Evolutionary conservation across 2,329 filamentous ascomycete species (phyloP).

Genomic region (Fusarium pseudograminearum): DNA sequence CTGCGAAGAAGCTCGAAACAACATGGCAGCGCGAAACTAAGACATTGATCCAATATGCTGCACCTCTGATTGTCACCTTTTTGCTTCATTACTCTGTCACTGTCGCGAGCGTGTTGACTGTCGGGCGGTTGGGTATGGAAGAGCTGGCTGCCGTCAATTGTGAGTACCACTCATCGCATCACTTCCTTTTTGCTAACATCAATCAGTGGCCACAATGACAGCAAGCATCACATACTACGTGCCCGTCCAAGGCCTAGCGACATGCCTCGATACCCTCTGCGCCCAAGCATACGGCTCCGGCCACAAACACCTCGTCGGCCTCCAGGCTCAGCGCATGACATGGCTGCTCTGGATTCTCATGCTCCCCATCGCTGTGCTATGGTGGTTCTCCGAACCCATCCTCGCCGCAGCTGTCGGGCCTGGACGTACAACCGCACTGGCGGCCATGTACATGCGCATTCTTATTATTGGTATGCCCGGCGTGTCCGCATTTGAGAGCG

Average conservation of each 20-base stretch:
- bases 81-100: slow-evolving; percentile 83
- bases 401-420: slow-evolving; percentile 58
- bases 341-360: slow-evolving; percentile 78
- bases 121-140: slow-evolving; percentile 77
- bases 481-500: slow-evolving; percentile 78
- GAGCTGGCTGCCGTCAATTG: slow-evolving; percentile 56
- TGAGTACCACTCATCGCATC: slow-evolving; percentile 19
- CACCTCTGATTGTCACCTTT: slow-evolving; percentile 76
- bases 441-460: slow-evolving; percentile 77
- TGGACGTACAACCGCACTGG: slow-evolving; percentile 72
- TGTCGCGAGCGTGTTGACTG: slow-evolving; percentile 78
- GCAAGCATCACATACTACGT: slow-evolving; percentile 81
- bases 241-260: slow-evolving; percentile 82
- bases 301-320: slow-evolving; percentile 82
- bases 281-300: slow-evolving; percentile 92
- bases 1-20: slow-evolving; percentile 81
- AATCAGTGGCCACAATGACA: slow-evolving; percentile 71
- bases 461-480: slow-evolving; percentile 78
- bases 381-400: slow-evolving; percentile 74
- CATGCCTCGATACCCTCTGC: slow-evolving; percentile 89
- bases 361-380: slow-evolving; percentile 76
- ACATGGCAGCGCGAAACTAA: slow-evolving; percentile 90
- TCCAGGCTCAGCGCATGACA: slow-evolving; percentile 84
- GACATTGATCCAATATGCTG: slow-evolving; percentile 76
- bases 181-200: not conserved